phyloP scores from a whole-genome alignment of 306 rosid species.

The Inga oerstediana region DNA sequence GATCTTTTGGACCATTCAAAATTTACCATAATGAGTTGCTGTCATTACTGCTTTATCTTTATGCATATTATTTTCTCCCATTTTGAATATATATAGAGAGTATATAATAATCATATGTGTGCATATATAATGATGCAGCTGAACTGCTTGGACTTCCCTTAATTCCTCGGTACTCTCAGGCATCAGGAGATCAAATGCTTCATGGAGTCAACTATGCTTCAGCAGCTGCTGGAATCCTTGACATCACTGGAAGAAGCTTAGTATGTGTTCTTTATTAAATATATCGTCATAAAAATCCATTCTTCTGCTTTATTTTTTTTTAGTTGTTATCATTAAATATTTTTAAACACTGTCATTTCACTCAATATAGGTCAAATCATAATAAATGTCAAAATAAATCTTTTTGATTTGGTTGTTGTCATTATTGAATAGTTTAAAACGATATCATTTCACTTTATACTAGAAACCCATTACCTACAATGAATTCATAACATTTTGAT shows the following conservation, averaged over 20 bases:
- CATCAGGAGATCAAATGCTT: conserved; percentile 59
- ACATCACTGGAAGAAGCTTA: conserved; percentile 83
- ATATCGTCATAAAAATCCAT: too few species aligned
- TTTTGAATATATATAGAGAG: not conserved
- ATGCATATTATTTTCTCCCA: not conserved
- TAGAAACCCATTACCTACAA: too few species aligned
- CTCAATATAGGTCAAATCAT: not conserved
- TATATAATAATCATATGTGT: not conserved
- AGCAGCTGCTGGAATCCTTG: conserved; percentile 96
- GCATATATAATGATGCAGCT: conserved; percentile 52
- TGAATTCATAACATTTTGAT: too few species aligned
- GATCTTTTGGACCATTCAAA: not conserved
- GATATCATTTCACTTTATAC: too few species aligned
- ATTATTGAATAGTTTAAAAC: too few species aligned
- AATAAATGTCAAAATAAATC: not conserved
- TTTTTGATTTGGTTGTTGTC: not conserved
- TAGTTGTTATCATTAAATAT: too few species aligned
- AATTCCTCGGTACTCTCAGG: conserved; percentile 69
- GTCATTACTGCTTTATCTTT: not conserved
- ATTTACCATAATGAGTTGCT: conserved; percentile 1
- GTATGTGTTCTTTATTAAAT: conserved; percentile 36
- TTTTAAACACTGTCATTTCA: not conserved
- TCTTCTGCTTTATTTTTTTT: too few species aligned
- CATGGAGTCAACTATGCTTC: conserved; percentile 92
- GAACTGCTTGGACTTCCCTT: conserved; percentile 87